Conservation (phyloP, 176 grass and related monocot genomes). For the Dendrocalamus sinicus region DNA sequence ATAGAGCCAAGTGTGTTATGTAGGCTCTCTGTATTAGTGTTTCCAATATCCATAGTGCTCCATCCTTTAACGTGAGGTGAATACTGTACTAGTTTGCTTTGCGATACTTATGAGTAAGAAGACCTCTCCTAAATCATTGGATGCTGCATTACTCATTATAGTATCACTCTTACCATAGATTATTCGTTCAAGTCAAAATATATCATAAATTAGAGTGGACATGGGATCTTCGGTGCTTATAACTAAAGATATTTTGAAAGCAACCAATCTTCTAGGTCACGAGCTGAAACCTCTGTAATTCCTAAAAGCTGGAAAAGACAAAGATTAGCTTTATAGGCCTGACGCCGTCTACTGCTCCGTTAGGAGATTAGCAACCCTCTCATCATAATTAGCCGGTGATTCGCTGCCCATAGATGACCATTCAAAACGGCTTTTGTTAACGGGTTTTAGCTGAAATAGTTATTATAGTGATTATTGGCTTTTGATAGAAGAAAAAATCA, state of each 20-base stretch:
- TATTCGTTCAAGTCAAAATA: background rate
- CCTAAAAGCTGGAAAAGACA: slow-evolving; percentile 48
- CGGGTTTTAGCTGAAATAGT: no score
- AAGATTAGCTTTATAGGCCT: slow-evolving; percentile 48
- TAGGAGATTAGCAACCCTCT: slow-evolving; percentile 28
- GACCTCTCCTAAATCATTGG: background rate
- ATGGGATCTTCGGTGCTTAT: background rate
- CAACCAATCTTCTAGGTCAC: background rate
- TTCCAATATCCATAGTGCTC: background rate
- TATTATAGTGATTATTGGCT: no score
- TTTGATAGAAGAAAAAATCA: no score
- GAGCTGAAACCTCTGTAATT: slow-evolving; percentile 6
- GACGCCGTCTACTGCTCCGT: slow-evolving; percentile 31
- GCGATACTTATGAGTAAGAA: background rate
- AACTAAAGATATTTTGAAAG: slow-evolving; percentile 33
- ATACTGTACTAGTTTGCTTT: background rate
- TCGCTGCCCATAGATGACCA: background rate
- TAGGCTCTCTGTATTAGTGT: background rate
- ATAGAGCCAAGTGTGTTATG: no score
- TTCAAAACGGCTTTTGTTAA: no score
- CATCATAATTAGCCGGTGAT: slow-evolving; percentile 44
- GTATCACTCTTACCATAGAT: background rate
- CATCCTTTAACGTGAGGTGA: background rate
- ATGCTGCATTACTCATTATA: background rate
- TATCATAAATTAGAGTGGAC: slow-evolving; percentile 18